phyloP scores from a whole-genome alignment of 805 yeast genomes.

The Barnettozyma wickerhamii region DNA sequence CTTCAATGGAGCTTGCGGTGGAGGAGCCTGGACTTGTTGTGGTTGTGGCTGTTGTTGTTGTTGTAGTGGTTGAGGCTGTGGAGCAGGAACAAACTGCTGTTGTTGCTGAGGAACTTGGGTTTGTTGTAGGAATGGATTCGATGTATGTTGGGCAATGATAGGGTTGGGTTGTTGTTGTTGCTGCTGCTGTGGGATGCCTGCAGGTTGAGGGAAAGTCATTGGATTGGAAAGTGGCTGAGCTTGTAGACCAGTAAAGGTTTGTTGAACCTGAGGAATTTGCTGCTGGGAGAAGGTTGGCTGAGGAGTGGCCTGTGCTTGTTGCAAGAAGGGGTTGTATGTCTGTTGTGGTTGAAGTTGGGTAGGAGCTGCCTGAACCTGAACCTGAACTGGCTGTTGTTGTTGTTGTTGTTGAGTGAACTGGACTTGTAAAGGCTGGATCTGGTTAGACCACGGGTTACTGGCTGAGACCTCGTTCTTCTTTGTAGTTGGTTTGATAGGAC shows the following conservation, averaged over 20 bases:
- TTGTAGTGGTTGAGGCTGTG: conserved; percentile 8
- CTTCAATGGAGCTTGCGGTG: conserved; percentile 15
- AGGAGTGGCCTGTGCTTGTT: conserved; percentile 14
- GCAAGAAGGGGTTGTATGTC: conserved; percentile 19
- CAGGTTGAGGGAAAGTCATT: background rate
- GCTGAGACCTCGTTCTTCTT: background rate
- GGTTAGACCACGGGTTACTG: conserved; percentile 25
- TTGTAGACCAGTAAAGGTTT: background rate
- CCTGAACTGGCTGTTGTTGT: conserved; percentile 16
- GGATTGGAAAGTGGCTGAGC: background rate
- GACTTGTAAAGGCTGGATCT: conserved; percentile 23
- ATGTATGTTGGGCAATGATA: conserved; percentile 10
- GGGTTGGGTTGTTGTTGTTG: background rate
- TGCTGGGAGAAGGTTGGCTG: background rate
- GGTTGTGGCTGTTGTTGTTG: conserved; percentile 12
- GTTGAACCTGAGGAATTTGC: conserved; percentile 8
- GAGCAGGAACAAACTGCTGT: too few relatives aligned
- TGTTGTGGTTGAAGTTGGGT: conserved; percentile 15
- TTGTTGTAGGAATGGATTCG: conserved; percentile 16
- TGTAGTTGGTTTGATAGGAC: conserved; percentile 6
- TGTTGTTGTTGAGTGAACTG: conserved; percentile 27
- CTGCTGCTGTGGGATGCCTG: background rate
- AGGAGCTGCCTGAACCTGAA: conserved; percentile 11
- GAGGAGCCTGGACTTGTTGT: conserved; percentile 22
- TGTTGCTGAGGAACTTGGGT: conserved; percentile 12